phyloP scores from a whole-genome alignment of 148 eudicot genomes.

The Vaccinium myrtillus region DNA sequence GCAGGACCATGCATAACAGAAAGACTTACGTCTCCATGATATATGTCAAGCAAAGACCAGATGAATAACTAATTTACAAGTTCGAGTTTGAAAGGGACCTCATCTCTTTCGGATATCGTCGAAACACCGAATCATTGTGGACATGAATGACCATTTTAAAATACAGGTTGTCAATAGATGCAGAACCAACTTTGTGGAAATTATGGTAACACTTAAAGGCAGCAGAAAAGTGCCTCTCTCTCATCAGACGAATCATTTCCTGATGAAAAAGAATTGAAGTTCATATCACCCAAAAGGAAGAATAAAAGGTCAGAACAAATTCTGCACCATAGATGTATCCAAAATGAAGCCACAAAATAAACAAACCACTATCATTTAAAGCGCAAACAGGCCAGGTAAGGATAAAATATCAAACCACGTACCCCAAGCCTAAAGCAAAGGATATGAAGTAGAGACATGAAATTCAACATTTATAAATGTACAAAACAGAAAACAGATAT shows the following conservation, averaged over 20 bases:
- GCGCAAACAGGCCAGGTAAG: not conserved
- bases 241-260: constrained; percentile 92
- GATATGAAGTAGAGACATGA: not conserved
- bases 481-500: not conserved
- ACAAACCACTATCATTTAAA: not conserved
- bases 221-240: constrained; percentile 68
- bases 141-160: constrained; percentile 95
- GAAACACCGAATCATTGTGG: constrained; percentile 71
- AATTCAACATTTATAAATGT: not conserved
- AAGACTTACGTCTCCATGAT: not conserved
- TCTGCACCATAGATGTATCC: not conserved
- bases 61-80: not conserved
- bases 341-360: not conserved
- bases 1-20: constrained; percentile 9
- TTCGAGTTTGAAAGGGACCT: constrained; percentile 41
- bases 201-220: constrained; percentile 83
- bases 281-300: not conserved
- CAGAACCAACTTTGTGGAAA: constrained; percentile 57
- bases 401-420: not conserved
- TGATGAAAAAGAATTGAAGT: constrained; percentile 26
- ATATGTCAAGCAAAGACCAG: not conserved
- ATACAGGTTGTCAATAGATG: constrained; percentile 55
- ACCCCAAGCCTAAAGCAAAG: not conserved
- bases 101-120: constrained; percentile 94
- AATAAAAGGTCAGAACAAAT: not conserved